Conservation (phyloP, 495 filamentous ascomycete genomes). For the Trichoderma asperelloides region DNA sequence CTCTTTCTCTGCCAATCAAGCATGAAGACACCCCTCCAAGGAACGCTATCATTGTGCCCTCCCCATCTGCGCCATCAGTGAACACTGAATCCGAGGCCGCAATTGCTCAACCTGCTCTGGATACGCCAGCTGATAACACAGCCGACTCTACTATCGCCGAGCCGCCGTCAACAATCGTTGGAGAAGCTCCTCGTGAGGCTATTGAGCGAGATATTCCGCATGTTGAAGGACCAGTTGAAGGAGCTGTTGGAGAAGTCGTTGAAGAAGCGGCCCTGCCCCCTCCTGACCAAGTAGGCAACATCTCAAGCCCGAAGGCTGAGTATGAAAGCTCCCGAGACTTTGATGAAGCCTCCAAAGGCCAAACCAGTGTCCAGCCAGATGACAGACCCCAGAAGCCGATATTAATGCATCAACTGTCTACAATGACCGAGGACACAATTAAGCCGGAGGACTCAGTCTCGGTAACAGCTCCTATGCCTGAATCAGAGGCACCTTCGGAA, state of each 20-base stretch:
- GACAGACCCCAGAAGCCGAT: background rate
- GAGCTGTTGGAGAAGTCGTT: too few relatives aligned
- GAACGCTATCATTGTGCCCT: conserved; percentile 29
- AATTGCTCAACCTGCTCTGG: background rate
- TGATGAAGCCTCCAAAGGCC: background rate
- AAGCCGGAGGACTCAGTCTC: conserved; percentile 10
- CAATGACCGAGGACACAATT: conserved; percentile 9
- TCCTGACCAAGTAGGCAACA: conserved; percentile 9
- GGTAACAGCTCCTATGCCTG: background rate
- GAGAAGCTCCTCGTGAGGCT: conserved; percentile 7
- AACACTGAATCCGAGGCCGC: conserved; percentile 12
- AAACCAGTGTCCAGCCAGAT: background rate
- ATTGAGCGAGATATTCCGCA: conserved; percentile 2
- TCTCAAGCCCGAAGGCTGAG: conserved; percentile 3
- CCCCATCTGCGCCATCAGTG: conserved; percentile 23
- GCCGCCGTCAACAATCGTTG: conserved; percentile 10
- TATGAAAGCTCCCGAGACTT: background rate
- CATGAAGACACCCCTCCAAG: conserved; percentile 41
- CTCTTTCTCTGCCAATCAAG: conserved; percentile 18
- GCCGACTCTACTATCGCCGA: conserved; percentile 1
- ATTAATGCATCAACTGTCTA: background rate
- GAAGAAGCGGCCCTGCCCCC: background rate
- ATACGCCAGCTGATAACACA: background rate
- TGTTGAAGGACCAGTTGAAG: background rate
- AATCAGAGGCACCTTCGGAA: conserved; percentile 1